Evolutionary conservation across 1,139 yeast genomes (phyloP).

Genomic region (Hemisphaericaspora xylanilytica): DNA sequence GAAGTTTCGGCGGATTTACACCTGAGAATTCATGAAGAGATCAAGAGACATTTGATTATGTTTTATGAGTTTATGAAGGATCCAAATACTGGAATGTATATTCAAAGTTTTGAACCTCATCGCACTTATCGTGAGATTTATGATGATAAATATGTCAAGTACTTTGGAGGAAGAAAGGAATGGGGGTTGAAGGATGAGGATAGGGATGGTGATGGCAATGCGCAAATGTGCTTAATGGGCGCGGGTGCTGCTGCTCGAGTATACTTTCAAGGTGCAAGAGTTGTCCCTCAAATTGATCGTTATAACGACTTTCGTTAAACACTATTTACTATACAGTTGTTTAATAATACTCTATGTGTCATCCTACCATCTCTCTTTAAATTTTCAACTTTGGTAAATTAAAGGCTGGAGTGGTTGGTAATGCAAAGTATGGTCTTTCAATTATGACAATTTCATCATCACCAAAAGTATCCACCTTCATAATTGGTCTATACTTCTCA

Average conservation of each 20-base stretch:
- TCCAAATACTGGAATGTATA: conserved; percentile 57
- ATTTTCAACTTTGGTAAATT: conserved; percentile 64
- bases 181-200: conserved; percentile 52
- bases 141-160: conserved; percentile 46
- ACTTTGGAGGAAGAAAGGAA: conserved; percentile 57
- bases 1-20: conserved; percentile 43
- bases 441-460: conserved; percentile 64
- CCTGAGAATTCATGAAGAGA: conserved; percentile 39
- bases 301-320: conserved; percentile 5
- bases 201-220: conserved; percentile 36
- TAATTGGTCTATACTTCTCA: conserved; percentile 70
- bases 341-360: conserved; percentile 4
- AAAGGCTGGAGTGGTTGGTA: conserved; percentile 69
- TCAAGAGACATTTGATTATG: conserved; percentile 50
- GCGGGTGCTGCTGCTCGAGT: conserved; percentile 66
- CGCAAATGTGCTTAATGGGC: conserved; percentile 60
- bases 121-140: conserved; percentile 50
- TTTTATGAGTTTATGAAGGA: conserved; percentile 59
- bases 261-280: conserved; percentile 67
- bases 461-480: conserved; percentile 59
- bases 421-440: conserved; percentile 69
- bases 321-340: too few relatives aligned
- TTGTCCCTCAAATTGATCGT: conserved; percentile 35
- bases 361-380: conserved; percentile 1
- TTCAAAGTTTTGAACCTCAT: conserved; percentile 62